Base-by-base conservation (phyloP, 1,284 basidiomycete species). In the Mycena citricolor region DNA sequence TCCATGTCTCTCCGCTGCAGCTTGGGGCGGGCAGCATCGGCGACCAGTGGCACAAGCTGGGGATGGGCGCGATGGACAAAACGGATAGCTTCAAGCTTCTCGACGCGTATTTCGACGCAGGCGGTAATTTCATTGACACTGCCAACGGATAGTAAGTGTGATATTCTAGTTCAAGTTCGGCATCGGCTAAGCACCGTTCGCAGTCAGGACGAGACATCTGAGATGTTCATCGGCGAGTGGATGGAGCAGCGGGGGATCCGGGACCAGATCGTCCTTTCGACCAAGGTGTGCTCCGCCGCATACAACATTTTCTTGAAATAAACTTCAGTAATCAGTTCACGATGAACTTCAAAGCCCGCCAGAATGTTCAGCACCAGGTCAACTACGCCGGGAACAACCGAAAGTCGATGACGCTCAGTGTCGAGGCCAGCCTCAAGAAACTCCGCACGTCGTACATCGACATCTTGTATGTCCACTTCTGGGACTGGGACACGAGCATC, bases 391-490 rank as follows among this genome's bases (percentile, higher is more conserved):
- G 78, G 1, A 81, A 80, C 59, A 70, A 64, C 43, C 32, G 57
- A 39, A 76, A 77, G 52, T 66, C 69, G 0, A 44, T 80, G 47
- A 65, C 69, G 38, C 28, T 76, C 25, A 69, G 70, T 30, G 60
- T 79, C 24, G 63, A 66, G n/a, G 69, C 58, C 2, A 75, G 73
- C 17, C 66, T 82, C 47, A 73, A 74, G 60, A 81, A 77, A 51
- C 68, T 83, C 8, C 66, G 76, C 16, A 83, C 81, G 13, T 55
- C 59, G 31, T 83, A 79, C 54, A 69, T 79, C 54, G 76, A 78
- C 48, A 63, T 77, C 20, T 54, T 75, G 14, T 80, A 80, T 57
- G 61, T 79, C 13, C 77, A 79, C 57, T 76, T 67, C 66, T 76
- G 73, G 73, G 74, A 79, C 54, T 76, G 53, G 46, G 64, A 71